Base-by-base conservation (phyloP, 495 filamentous ascomycete genomes). In the Parmelia sp. region DNA sequence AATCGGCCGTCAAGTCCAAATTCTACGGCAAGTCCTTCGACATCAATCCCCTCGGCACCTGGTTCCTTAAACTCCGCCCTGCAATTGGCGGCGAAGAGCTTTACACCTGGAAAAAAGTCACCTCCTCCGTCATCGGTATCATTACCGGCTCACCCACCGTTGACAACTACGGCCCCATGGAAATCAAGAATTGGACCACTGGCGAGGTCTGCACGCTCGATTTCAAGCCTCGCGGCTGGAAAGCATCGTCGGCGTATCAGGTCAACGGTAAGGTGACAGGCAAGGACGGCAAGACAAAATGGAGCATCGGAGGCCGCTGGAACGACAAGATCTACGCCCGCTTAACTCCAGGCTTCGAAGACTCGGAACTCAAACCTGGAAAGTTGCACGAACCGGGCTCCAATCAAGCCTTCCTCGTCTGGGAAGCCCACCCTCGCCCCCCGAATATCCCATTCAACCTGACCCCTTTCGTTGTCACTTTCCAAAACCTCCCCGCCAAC, bases 91-190 rank as follows among this genome's bases (percentile, higher is more conserved):
- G 85, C 8, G 90, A 95, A 70, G 94, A 98, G 68, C 79, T 97
- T 8, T 97, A 95, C 75, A 97, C 92, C 3, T 98, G 94, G 94
- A 97, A 97, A 78, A 98, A 98, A 74, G 92, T 96, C 47, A 97
- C 91, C 6, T 95, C 92, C 19, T 94, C 91, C n/a, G 94, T 98
- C 4, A 85, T 97, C 36, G 94, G 94, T 63, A 98, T 98, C 73
- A 97, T 98, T 69, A 97, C 92, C 0, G 95, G 95, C 31, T 93
- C 89, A 63, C 94, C 94, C 9, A 90, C 90, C 0, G 92, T 98
- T n/a, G 95, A 98, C 77, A 97, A 98, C 74, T 97, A 97, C 72
- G 94, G 94, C 37, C 82, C 89, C 6, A 97, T 97, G 90, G 92
- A 96, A 74, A 88, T 98, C 77, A 94, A 90, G 76, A 98, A 98